phyloP scores from a whole-genome alignment of 352 stramenopile genomes.

The Aphanomyces invadans region DNA sequence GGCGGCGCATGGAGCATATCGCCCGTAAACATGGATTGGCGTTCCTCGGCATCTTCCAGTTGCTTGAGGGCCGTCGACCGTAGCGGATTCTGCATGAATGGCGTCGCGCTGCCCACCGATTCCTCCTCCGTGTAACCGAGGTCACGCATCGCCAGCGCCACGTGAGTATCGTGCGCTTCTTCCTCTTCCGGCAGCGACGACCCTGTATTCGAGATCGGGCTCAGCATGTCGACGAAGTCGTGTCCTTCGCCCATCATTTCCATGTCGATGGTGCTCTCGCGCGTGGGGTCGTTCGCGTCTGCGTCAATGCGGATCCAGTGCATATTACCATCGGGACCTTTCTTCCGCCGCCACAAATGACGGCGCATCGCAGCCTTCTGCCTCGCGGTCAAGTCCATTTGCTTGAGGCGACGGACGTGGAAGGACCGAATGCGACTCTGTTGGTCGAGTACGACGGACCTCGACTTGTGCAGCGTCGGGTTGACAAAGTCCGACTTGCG shows the following conservation, averaged over 20 bases:
- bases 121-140: conserved; percentile 50
- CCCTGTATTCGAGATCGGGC: conserved; percentile 14
- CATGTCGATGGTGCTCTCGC: conserved; percentile 21
- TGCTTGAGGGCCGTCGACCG: conserved; percentile 67
- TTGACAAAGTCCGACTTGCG: conserved; percentile 53
- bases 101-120: conserved; percentile 30
- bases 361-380: conserved; percentile 72
- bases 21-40: conserved; percentile 45
- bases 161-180: conserved; percentile 34
- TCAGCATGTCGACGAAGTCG: conserved; percentile 15
- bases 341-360: conserved; percentile 68
- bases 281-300: conserved; percentile 23
- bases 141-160: conserved; percentile 65
- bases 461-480: conserved; percentile 28
- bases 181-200: conserved; percentile 56
- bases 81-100: conserved; percentile 46
- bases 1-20: too few relatives aligned
- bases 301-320: conserved; percentile 74
- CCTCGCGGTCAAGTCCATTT: conserved; percentile 73
- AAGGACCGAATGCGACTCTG: conserved; percentile 75
- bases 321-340: conserved; percentile 60
- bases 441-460: conserved; percentile 69
- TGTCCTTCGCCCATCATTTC: conserved; percentile 30
- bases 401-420: conserved; percentile 75
- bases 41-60: conserved; percentile 70